These are phyloP conservation scores for Aspergillus coremiiformis DNA, from an alignment of 495 filamentous ascomycete species.

Conservation along the genomic window DNA sequence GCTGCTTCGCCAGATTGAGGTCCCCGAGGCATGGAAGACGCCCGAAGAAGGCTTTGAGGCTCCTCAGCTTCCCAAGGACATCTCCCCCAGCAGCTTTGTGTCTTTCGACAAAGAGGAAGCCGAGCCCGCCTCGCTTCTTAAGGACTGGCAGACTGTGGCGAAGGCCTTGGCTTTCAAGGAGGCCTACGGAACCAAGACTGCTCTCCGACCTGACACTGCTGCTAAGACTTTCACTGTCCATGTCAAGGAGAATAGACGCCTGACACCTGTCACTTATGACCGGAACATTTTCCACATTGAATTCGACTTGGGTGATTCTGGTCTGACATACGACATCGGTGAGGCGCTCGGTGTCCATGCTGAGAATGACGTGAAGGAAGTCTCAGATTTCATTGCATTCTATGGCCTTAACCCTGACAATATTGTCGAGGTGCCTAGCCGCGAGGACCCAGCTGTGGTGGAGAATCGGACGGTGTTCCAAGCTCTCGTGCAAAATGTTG, in stretches of 20 bases:
- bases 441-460: slow-evolving; percentile 65
- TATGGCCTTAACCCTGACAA: slow-evolving; percentile 78
- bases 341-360: slow-evolving; percentile 97
- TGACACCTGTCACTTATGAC: slow-evolving; percentile 85
- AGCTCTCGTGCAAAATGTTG: slow-evolving; percentile 84
- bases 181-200: slow-evolving; percentile 66
- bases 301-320: slow-evolving; percentile 86
- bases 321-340: slow-evolving; percentile 91
- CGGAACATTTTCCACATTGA: slow-evolving; percentile 99
- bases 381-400: slow-evolving; percentile 76
- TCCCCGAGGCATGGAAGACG: slow-evolving; percentile 72
- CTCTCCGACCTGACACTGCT: slow-evolving; percentile 75
- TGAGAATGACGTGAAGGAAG: slow-evolving; percentile 76
- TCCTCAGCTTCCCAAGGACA: slow-evolving; percentile 47
- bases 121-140: slow-evolving; percentile 58
- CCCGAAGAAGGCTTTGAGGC: slow-evolving; percentile 49
- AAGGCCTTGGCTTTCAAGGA: slow-evolving; percentile 92
- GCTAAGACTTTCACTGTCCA: slow-evolving; percentile 80
- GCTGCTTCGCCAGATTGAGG: slow-evolving; percentile 60
- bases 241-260: slow-evolving; percentile 89
- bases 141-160: slow-evolving; percentile 71
- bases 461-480: slow-evolving; percentile 94
- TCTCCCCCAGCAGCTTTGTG: slow-evolving; percentile 73
- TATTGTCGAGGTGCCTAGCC: slow-evolving; percentile 82
- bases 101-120: slow-evolving; percentile 69